Evolutionary conservation across 2,329 filamentous ascomycete species (phyloP), one percentile per base, ranked within the genome.

Genomic region (Beauveria brongniartii): DNA sequence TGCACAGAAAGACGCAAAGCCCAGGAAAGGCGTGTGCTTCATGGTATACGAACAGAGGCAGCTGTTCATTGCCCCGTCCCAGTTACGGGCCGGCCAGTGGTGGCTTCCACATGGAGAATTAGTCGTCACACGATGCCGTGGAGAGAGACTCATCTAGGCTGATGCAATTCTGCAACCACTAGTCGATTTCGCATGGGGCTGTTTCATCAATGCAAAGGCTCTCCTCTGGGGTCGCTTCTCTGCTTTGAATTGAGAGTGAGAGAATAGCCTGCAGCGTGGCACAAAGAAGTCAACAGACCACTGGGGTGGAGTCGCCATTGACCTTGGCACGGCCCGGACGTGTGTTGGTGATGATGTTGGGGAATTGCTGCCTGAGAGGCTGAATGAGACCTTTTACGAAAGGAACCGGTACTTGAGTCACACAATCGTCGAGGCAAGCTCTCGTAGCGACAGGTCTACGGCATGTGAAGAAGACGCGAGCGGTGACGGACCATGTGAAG

Each of bases 231-330:
- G 16, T 43, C 28, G 52, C 52, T 22, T 54, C 14, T 41, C 52
- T 54, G 52, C 52, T 26, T n/a, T 16, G 16, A 24, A 54, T n/a
- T 10, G 37, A 43, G 22, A 26, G 22, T 10, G n/a, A 54, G 51
- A 26, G 22, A 41, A 54, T 22, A 54, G 34, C 20, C 12, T 37
- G 34, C 34, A 54, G 51, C 16, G 52, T 54, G 37, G 52, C 34
- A 54, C 52, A 54, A 43, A 28, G 16, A 54, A 54, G 52, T 41
- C 52, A 41, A 54, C 14, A 54, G 52, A 54, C 52, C 52, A 28
- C 12, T 3, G 22, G 16, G 37, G 52, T 43, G 37, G 52, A 54
- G 37, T 41, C 22, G 52, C 3, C 41, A 43, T 50, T 43, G 37
- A 43, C 34, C 34, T 40, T 53, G 51, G 51, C 52, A 43, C 20